These are phyloP conservation scores for Medicago truncatula DNA, from an alignment of 306 rosid species.

Conservation along the genomic window DNA sequence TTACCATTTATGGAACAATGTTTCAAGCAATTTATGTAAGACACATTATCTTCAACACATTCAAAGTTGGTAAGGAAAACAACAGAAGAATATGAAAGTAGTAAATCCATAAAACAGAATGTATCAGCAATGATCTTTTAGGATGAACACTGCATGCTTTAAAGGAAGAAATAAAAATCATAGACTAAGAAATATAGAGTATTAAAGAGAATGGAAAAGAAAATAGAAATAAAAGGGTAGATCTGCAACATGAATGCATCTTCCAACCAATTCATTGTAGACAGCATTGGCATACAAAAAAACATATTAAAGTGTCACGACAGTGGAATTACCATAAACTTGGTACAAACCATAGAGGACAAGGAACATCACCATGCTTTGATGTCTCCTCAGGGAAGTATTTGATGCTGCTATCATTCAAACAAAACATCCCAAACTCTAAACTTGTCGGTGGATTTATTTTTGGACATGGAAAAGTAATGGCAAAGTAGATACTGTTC, in stretches of 20 bases:
- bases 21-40: background rate
- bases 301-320: background rate
- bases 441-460: background rate
- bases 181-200: no score
- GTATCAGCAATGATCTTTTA: no score
- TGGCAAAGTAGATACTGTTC: background rate
- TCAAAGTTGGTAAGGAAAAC: background rate
- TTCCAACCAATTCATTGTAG: background rate
- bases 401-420: conserved; percentile 2
- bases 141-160: no score
- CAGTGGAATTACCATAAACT: background rate
- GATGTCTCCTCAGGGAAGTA: conserved; percentile 1
- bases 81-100: background rate
- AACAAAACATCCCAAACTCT: background rate
- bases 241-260: no score
- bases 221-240: no score
- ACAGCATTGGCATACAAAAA: no score
- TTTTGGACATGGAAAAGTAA: background rate
- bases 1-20: background rate
- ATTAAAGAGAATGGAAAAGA: no score
- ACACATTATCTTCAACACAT: background rate
- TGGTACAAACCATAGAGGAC: background rate
- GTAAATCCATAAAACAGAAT: background rate
- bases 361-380: background rate
- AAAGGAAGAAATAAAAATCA: no score